Evolutionary conservation across 805 yeast genomes (phyloP), one percentile per base, ranked within the genome.

Genomic region (Lipomyces sp.): DNA sequence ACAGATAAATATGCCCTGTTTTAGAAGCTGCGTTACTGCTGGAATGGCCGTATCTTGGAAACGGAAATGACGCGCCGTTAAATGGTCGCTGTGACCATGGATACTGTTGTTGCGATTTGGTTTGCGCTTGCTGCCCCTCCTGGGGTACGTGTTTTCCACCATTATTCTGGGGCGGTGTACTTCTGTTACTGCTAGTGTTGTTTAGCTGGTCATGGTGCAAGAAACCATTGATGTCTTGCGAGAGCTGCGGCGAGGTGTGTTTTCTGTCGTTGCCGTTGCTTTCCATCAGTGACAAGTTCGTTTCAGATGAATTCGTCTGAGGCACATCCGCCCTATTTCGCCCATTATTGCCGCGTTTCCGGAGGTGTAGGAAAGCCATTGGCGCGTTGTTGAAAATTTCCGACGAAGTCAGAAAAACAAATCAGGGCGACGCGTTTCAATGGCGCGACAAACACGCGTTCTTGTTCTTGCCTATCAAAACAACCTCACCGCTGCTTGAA

Each of bases 1-100:
- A 93, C 30, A 95, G 83, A 75, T 86, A 92, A 29, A 92, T 80
- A 67, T 92, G 95, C 62, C 91, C 91, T 63, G 88, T 88, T 37
- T 91, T 92, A 13, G 95, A 87, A 4, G 92, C 84, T 32, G 86
- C 80, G 32, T 89, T 80, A 2, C 96, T 90, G 29, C 66, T 39
- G 0, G 95, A 88, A 78, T 94, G 98, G 72, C 98, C 88, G 76
- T 92, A 92, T 55, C 99, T 85, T 2, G 99, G 98, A 75, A 94
- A 92, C 1, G 98, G 99, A 13, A 50, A 24, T 15, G 57, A 59
- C 2, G 65, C 2, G 29, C 63, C 62, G 33, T 15, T 37, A 39
- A 64, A 30, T 8, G 56, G n/a, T 34, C 35, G 37, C 30, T 57
- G 57, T 4, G 70, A 54, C 71, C 71, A 65, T 11, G 71, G 71